Evolutionary conservation across 495 filamentous ascomycete species (phyloP).

Genomic region (Xylaria cubensis): DNA sequence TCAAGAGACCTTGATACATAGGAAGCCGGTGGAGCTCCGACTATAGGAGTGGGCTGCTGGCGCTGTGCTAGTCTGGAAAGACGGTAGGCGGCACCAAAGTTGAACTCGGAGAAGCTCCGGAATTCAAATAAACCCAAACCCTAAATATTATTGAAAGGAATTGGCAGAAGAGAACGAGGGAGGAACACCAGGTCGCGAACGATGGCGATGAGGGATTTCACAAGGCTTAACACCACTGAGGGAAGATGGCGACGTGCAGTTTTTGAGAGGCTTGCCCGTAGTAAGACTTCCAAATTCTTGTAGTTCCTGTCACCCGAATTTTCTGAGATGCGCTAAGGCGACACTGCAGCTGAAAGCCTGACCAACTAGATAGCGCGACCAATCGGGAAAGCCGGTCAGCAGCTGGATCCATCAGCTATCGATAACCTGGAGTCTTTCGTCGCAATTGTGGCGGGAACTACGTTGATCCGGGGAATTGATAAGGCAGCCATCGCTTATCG

Average conservation of each 20-base stretch:
- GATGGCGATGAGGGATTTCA: slow-evolving; percentile 21
- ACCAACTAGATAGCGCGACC: not conserved
- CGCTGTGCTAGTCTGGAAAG: slow-evolving; percentile 10
- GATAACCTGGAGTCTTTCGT: not conserved
- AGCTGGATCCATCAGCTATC: slow-evolving; percentile 23
- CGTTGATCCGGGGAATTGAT: slow-evolving; percentile 13
- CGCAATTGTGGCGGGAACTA: not conserved
- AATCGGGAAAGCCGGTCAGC: slow-evolving; percentile 18
- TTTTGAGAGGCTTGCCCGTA: slow-evolving; percentile 1
- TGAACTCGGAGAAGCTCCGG: slow-evolving; percentile 16
- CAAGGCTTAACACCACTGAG: slow-evolving; percentile 1
- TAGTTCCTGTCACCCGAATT: slow-evolving; percentile 23
- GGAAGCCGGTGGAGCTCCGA: slow-evolving; percentile 25
- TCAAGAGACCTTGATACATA: slow-evolving; percentile 3
- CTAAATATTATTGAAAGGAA: not conserved
- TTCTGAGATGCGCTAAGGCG: slow-evolving; percentile 21
- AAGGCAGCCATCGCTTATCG: slow-evolving; percentile 16
- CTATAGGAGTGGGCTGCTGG: slow-evolving; percentile 24
- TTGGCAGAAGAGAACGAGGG: not conserved
- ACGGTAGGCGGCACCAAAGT: not conserved
- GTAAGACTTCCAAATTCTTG: slow-evolving; percentile 25
- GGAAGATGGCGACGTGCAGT: slow-evolving; percentile 6
- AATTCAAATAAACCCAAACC: slow-evolving; percentile 4
- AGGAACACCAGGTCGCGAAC: not conserved
- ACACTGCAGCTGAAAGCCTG: slow-evolving; percentile 21